Conservation (phyloP, 2,329 filamentous ascomycete genomes). For the Xenoacremonium recifei region DNA sequence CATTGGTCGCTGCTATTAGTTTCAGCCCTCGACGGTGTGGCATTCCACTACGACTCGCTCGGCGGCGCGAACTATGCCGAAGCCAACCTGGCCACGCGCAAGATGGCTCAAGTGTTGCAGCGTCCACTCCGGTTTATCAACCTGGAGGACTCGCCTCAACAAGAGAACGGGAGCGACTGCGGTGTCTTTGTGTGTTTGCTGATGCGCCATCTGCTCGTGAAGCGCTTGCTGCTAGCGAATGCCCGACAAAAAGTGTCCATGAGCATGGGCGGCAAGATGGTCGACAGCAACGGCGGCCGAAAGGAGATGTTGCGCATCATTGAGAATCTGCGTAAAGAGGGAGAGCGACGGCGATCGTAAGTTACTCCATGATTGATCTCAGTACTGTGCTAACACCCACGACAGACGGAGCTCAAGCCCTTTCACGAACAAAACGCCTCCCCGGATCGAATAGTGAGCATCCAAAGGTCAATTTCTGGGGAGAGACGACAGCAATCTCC, state of each 20-base stretch:
- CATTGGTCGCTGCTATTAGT: slow-evolving; percentile 96
- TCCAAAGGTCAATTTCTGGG: too few species aligned
- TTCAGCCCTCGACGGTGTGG: slow-evolving; percentile 80
- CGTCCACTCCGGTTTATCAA: slow-evolving; percentile 73
- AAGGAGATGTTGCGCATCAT: slow-evolving; percentile 93
- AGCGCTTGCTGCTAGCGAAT: slow-evolving; percentile 75
- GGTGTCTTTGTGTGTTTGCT: slow-evolving; percentile 94
- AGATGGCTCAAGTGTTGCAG: slow-evolving; percentile 67
- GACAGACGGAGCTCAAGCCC: slow-evolving; percentile 38
- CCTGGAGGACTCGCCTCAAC: slow-evolving; percentile 81
- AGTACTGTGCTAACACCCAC: slow-evolving; percentile 16
- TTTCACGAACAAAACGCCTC: slow-evolving; percentile 38
- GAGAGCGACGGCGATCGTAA: slow-evolving; percentile 78
- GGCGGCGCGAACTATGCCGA: slow-evolving; percentile 72
- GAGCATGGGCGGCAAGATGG: slow-evolving; percentile 82
- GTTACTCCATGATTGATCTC: slow-evolving; percentile 31
- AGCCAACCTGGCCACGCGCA: slow-evolving; percentile 66
- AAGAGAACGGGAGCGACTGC: slow-evolving; percentile 90
- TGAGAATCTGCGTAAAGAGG: slow-evolving; percentile 82
- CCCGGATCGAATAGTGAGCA: slow-evolving; percentile 42
- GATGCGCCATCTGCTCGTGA: slow-evolving; percentile 91
- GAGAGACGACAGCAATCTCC: too few species aligned
- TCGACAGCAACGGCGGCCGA: slow-evolving; percentile 76
- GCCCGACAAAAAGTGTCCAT: slow-evolving; percentile 87
- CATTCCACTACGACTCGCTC: slow-evolving; percentile 95